Conservation (phyloP, 2,329 filamentous ascomycete genomes). For the Monilinia laxa region DNA sequence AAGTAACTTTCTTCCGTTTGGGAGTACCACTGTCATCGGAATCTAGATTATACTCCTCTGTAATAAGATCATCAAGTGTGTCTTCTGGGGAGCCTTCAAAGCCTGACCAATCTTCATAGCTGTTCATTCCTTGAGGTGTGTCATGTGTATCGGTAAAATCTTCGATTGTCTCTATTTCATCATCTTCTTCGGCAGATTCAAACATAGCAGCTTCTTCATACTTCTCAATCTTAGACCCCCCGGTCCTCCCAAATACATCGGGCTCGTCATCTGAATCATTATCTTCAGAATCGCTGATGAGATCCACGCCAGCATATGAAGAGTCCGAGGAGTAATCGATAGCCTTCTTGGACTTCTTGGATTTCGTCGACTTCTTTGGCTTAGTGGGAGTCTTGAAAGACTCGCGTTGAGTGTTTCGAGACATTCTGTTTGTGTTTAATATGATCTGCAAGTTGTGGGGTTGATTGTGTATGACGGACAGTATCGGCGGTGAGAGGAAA, state of each 20-base stretch:
- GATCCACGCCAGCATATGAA: constrained; percentile 73
- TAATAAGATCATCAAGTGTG: background rate
- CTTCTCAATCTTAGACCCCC: constrained; percentile 53
- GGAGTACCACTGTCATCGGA: constrained; percentile 3
- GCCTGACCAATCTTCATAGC: constrained; percentile 19
- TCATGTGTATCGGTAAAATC: constrained; percentile 4
- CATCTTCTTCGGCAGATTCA: constrained; percentile 45
- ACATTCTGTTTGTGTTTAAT: constrained; percentile 34
- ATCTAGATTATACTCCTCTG: background rate
- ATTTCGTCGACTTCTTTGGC: constrained; percentile 10
- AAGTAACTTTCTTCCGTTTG: constrained; percentile 1
- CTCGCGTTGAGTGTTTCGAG: constrained; percentile 53
- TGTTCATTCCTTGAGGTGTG: constrained; percentile 5
- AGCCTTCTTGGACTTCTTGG: constrained; percentile 30
- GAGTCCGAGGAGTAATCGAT: constrained; percentile 61
- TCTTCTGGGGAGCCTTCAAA: constrained; percentile 8
- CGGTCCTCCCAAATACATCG: constrained; percentile 67
- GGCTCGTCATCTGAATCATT: constrained; percentile 63
- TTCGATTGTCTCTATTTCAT: constrained; percentile 15
- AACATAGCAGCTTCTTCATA: constrained; percentile 57
- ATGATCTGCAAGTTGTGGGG: constrained; percentile 17
- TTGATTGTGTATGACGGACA: constrained; percentile 17
- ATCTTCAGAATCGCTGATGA: constrained; percentile 71
- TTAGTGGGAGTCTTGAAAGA: constrained; percentile 42
- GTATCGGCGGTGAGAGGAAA: constrained; percentile 31